Evolutionary conservation across 2,329 filamentous ascomycete genomes (phyloP).

Genomic region (Bipolaris bicolor): DNA sequence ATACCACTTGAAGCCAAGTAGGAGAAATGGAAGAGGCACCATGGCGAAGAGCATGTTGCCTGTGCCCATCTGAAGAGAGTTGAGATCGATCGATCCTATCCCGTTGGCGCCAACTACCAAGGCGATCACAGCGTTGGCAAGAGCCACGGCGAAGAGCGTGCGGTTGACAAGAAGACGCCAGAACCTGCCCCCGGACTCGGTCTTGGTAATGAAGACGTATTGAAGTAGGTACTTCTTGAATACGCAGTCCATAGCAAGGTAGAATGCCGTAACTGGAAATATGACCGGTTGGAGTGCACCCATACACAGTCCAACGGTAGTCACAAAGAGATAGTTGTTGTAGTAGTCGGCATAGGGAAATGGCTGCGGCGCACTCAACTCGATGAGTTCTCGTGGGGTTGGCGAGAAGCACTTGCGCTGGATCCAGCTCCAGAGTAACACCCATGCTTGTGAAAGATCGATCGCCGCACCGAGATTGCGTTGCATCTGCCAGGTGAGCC

Average conservation of each 20-base stretch:
- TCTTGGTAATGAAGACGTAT: slow-evolving; percentile 93
- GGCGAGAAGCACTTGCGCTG: slow-evolving; percentile 80
- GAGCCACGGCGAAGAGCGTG: slow-evolving; percentile 78
- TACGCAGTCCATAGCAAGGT: slow-evolving; percentile 83
- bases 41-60: slow-evolving; percentile 69
- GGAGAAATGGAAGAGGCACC: slow-evolving; percentile 76
- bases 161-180: slow-evolving; percentile 93
- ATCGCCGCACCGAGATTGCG: slow-evolving; percentile 82
- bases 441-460: slow-evolving; percentile 85
- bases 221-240: slow-evolving; percentile 90
- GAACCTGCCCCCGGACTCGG: slow-evolving; percentile 88
- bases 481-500: slow-evolving; percentile 88
- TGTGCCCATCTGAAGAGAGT: slow-evolving; percentile 19
- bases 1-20: slow-evolving; percentile 84
- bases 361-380: slow-evolving; percentile 85
- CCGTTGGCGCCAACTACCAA: slow-evolving; percentile 76
- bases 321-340: slow-evolving; percentile 95
- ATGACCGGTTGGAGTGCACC: slow-evolving; percentile 85
- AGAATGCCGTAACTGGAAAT: slow-evolving; percentile 82
- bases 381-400: slow-evolving; percentile 89
- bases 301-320: slow-evolving; percentile 84
- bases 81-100: slow-evolving; percentile 50
- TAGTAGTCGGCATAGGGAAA: slow-evolving; percentile 97
- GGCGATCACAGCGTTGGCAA: slow-evolving; percentile 79
- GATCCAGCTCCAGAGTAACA: slow-evolving; percentile 78